A percentile compares a stretch with the other conserved stretches of the same genome.
phyloP scores from a whole-genome alignment of 371 early-diverging fungal species.

The Gilbertella persicaria region DNA sequence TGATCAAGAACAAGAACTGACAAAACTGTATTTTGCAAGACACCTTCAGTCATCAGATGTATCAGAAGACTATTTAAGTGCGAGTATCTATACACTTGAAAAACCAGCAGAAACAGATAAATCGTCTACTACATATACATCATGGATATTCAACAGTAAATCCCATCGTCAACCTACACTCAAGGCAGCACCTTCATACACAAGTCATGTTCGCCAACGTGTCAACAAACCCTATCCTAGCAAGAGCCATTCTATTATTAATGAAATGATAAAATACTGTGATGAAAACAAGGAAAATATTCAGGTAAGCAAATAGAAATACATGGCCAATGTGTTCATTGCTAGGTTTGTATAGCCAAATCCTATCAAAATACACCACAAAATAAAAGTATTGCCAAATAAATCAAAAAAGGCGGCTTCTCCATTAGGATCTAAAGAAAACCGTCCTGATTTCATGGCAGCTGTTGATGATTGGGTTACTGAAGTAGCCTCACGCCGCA shows the following conservation, averaged over 20 bases:
- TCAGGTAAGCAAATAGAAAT: too few species aligned
- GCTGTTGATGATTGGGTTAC: not conserved
- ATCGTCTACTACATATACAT: not conserved
- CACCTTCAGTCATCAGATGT: too few species aligned
- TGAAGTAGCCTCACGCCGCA: not conserved
- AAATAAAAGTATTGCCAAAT: too few species aligned
- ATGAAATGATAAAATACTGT: not conserved
- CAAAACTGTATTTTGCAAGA: too few species aligned
- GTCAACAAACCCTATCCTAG: too few species aligned
- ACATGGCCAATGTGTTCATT: too few species aligned
- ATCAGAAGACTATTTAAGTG: not conserved
- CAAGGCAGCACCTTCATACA: not conserved
- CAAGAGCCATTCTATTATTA: not conserved
- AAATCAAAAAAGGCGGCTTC: too few species aligned
- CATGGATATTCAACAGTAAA: not conserved
- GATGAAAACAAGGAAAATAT: not conserved
- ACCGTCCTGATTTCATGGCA: too few species aligned
- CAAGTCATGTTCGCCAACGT: not conserved
- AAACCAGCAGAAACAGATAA: not conserved
- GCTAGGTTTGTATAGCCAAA: too few species aligned
- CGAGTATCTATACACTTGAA: not conserved
- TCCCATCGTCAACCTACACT: not conserved
- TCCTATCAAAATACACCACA: too few species aligned
- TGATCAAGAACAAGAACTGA: too few species aligned
- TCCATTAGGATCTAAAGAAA: too few species aligned